Percentiles rank a stretch among this genome's conserved stretches.
Evolutionary conservation across 805 yeast genomes (phyloP).

Genomic region (Hemisphaericaspora nanyangensis): DNA sequence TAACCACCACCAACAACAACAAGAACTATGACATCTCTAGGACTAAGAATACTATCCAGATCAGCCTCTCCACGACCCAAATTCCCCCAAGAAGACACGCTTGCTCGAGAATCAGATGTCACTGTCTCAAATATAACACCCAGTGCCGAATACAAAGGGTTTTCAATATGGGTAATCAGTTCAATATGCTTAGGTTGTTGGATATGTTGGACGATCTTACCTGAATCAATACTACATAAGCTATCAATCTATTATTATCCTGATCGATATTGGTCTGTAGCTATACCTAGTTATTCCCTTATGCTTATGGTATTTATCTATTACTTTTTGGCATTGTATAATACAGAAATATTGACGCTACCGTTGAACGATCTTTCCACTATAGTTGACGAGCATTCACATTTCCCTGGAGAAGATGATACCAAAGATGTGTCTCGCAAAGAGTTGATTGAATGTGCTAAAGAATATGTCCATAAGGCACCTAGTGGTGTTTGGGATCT

Average conservation of each 20-base stretch:
- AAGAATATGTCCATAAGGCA: slow-evolving; percentile 47
- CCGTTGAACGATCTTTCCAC: slow-evolving; percentile 56
- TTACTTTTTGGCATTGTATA: slow-evolving; percentile 65
- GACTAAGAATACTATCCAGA: slow-evolving; percentile 1
- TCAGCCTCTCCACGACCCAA: slow-evolving; percentile 3
- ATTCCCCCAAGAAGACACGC: slow-evolving; percentile 34
- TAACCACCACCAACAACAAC: no score
- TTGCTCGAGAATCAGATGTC: slow-evolving; percentile 66
- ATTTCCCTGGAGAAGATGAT: slow-evolving; percentile 18
- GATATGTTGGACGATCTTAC: slow-evolving; percentile 72
- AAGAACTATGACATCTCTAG: slow-evolving; percentile 2
- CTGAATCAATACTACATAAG: slow-evolving; percentile 49
- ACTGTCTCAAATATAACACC: slow-evolving; percentile 50
- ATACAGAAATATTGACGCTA: slow-evolving; percentile 69
- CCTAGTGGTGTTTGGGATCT: slow-evolving; percentile 88
- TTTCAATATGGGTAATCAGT: slow-evolving; percentile 71
- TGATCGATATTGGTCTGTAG: slow-evolving; percentile 87
- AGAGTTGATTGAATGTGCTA: slow-evolving; percentile 10
- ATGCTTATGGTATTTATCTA: slow-evolving; percentile 72
- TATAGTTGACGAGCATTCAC: slow-evolving; percentile 64
- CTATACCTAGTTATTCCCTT: slow-evolving; percentile 67
- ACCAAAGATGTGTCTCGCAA: slow-evolving; percentile 1
- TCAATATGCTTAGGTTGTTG: slow-evolving; percentile 53
- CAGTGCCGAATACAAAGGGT: slow-evolving; percentile 82
- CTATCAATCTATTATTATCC: slow-evolving; percentile 72